These are phyloP conservation scores for Sporisorium iseilematis-ciliati DNA, from an alignment of 1,284 basidiomycete genomes.

Conservation along the genomic window DNA sequence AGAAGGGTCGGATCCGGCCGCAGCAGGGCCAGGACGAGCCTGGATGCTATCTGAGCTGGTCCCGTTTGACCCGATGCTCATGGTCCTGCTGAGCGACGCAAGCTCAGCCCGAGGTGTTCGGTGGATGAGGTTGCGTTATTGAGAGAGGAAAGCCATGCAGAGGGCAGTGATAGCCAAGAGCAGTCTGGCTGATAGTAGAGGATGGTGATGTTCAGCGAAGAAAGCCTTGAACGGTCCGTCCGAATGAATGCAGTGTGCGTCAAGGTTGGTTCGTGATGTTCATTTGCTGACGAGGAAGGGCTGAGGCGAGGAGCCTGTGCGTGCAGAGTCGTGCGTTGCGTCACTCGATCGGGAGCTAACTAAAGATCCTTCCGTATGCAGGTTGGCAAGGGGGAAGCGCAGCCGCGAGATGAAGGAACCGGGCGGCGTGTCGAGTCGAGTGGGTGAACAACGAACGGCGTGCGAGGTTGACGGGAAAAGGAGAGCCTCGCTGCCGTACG, in stretches of 20 bases:
- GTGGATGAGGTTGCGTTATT: constrained; percentile 11
- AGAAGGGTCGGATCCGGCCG: constrained; percentile 37
- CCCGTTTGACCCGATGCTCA: constrained; percentile 46
- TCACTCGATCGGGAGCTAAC: neutral
- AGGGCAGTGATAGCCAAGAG: neutral
- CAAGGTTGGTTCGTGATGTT: neutral
- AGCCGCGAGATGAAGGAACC: neutral
- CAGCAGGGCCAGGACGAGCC: constrained; percentile 51
- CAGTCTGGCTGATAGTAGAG: neutral
- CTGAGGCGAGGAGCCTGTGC: neutral
- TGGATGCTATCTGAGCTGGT: constrained; percentile 50
- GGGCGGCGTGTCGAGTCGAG: constrained; percentile 1
- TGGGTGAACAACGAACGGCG: neutral
- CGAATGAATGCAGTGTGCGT: constrained; percentile 1
- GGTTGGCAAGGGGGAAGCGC: too few species aligned
- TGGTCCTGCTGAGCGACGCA: constrained; percentile 44
- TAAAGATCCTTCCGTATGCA: neutral
- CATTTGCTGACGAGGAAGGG: neutral
- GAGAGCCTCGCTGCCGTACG: neutral
- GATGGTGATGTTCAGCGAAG: neutral
- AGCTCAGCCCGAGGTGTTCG: constrained; percentile 32
- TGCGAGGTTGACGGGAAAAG: neutral
- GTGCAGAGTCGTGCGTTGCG: neutral
- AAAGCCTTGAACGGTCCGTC: neutral
- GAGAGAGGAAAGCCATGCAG: constrained; percentile 27